These are phyloP conservation scores for Ustilago crameri DNA, from an alignment of 1,284 basidiomycete genomes.

Conservation along the genomic window DNA sequence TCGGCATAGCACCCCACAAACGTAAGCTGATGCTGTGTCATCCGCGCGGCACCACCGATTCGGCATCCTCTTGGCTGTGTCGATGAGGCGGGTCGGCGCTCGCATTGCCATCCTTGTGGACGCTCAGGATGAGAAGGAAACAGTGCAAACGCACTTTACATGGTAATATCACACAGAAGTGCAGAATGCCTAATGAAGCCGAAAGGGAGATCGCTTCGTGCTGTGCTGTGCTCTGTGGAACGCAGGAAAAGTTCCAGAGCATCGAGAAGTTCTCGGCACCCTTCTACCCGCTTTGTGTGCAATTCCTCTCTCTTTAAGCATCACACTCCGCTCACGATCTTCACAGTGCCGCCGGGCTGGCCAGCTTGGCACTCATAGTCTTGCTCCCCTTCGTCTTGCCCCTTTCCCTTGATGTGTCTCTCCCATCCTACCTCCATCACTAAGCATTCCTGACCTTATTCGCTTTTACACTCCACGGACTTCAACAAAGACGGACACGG, in stretches of 20 bases:
- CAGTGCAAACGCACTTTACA: too few species aligned
- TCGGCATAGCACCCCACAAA: neutral
- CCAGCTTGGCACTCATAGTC: neutral
- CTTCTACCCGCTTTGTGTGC: neutral
- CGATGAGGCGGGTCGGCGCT: too few species aligned
- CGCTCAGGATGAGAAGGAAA: too few species aligned
- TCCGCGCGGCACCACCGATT: too few species aligned
- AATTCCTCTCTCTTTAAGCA: neutral
- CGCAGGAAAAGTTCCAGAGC: neutral
- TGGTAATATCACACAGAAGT: too few species aligned
- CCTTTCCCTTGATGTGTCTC: neutral
- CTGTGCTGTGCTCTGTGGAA: neutral
- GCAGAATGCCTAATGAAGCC: neutral
- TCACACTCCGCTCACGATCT: neutral
- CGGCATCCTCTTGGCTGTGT: too few species aligned
- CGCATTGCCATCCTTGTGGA: too few species aligned
- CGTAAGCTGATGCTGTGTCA: too few species aligned
- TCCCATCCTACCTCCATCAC: neutral
- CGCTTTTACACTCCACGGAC: neutral
- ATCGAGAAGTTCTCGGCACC: too few species aligned
- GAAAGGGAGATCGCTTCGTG: neutral
- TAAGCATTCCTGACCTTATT: neutral
- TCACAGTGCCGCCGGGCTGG: neutral
- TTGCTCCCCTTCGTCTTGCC: neutral
- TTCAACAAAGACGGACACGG: neutral